Evolutionary conservation across 2,329 filamentous ascomycete species (phyloP), one percentile per base, ranked within the genome.

Genomic region (Colletotrichum chrysophilum): DNA sequence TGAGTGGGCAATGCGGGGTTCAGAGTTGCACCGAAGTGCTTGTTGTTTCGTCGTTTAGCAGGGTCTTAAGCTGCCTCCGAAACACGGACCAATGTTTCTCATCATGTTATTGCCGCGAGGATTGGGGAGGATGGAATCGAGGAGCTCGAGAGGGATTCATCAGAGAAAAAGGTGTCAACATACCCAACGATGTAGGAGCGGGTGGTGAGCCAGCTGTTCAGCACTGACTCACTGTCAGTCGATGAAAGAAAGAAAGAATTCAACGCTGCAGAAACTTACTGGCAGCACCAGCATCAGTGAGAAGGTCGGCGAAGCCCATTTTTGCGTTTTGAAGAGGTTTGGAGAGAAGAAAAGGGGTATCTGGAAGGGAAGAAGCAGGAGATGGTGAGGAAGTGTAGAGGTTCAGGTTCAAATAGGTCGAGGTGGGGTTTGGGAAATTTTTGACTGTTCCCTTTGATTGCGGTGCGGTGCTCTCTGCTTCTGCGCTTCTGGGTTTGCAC

Each of bases 11-110:
- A 74, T 66, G 76, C 74, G 52, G 30, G 56, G 70, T 75, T 95
- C 94, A 96, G 94, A 95, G 90, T 85, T 94, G 93, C 94, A 93
- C 91, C 43, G 82, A 77, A 82, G 83, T 93, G 89, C 92, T 93
- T 91, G 90, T 89, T 89, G 86, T 87, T 89, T 95, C 94, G 91
- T 95, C 95, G 94, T 91, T 85, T 88, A 87, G 92, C 93, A 94
- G 94, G 94, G 96, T 94, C 96, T 96, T 94, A 95, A 91, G 92
- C 94, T 93, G 93, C 93, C 85, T 96, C 94, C 91, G 95, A 93
- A 96, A 97, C 94, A 96, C 94, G 94, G 95, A 96, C 95, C 94
- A 96, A 96, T 93, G 89, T 89, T 90, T 94, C 90, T 96, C 94
- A 96, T 96, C 94, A 93, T 90, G 79, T 81, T 85, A 79, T n/a